These are phyloP conservation scores for Stachybotrys elegans DNA, from an alignment of 2,329 filamentous ascomycete genomes.

Conservation along the genomic window DNA sequence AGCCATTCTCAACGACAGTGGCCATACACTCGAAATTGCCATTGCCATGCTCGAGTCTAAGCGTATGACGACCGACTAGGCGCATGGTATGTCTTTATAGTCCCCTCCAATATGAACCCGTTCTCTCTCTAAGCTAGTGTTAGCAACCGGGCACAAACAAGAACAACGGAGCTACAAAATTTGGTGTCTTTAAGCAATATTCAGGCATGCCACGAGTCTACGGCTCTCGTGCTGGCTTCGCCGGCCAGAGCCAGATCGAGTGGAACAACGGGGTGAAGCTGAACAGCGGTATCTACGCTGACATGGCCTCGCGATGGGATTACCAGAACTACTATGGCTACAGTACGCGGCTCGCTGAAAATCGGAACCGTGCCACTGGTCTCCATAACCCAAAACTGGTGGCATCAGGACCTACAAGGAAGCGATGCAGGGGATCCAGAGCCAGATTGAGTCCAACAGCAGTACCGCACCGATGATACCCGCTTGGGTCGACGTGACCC, in stretches of 20 bases:
- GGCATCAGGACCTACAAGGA: conserved; percentile 8
- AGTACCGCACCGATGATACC: conserved; percentile 10
- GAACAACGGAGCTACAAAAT: conserved; percentile 20
- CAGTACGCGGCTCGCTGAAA: conserved; percentile 11
- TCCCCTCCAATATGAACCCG: not conserved
- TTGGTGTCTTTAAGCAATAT: conserved; percentile 26
- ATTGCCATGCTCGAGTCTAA: conserved; percentile 26
- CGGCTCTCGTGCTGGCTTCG: conserved; percentile 14
- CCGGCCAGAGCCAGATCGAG: conserved; percentile 12
- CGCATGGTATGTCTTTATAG: conserved; percentile 8
- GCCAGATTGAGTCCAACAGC: conserved; percentile 10
- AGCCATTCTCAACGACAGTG: conserved; percentile 17
- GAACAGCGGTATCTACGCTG: conserved; percentile 13
- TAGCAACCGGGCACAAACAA: conserved; percentile 20
- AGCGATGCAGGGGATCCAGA: conserved; percentile 11
- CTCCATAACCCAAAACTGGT: conserved; percentile 10
- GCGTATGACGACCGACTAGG: conserved; percentile 18
- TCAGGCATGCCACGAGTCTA: conserved; percentile 22
- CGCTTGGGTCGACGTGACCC: conserved; percentile 11
- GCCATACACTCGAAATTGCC: conserved; percentile 22
- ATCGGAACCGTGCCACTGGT: conserved; percentile 11
- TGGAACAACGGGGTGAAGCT: conserved; percentile 20
- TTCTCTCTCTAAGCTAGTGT: not conserved
- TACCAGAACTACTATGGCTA: conserved; percentile 12
- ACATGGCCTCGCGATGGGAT: conserved; percentile 9